Evolutionary conservation across 2,329 filamentous ascomycete genomes (phyloP).

Genomic region (Penicillium frequentans): DNA sequence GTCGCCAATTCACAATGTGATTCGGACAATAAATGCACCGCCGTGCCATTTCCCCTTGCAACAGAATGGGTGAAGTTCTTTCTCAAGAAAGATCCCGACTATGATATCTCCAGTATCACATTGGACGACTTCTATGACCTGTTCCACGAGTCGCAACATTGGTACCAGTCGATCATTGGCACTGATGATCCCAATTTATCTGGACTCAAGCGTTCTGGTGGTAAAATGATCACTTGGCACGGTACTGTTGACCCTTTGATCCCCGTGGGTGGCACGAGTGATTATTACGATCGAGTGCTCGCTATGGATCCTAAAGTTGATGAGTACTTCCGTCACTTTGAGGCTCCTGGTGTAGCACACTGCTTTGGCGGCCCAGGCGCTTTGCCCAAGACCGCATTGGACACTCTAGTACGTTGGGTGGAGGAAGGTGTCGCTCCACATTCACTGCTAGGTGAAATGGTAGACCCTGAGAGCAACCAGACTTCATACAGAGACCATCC

Average conservation of each 20-base stretch:
- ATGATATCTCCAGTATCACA: slow-evolving; percentile 30
- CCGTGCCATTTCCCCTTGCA: slow-evolving; percentile 29
- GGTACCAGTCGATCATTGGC: slow-evolving; percentile 38
- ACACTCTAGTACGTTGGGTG: not conserved
- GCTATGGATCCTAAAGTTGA: slow-evolving; percentile 22
- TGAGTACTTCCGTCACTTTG: slow-evolving; percentile 41
- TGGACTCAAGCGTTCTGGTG: slow-evolving; percentile 35
- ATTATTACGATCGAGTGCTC: slow-evolving; percentile 40
- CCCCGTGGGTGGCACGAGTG: slow-evolving; percentile 32
- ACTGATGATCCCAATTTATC: slow-evolving; percentile 40
- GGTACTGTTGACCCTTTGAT: slow-evolving; percentile 44
- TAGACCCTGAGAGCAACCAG: not conserved
- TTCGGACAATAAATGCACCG: slow-evolving; percentile 22
- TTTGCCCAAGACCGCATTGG: not conserved
- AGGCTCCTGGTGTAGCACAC: slow-evolving; percentile 41
- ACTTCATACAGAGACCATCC: not conserved
- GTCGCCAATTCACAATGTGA: slow-evolving; percentile 29
- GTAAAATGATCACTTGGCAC: slow-evolving; percentile 48
- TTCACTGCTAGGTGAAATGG: not conserved
- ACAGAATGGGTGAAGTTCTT: slow-evolving; percentile 37
- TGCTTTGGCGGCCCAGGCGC: slow-evolving; percentile 31
- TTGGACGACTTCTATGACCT: slow-evolving; percentile 22
- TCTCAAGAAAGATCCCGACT: slow-evolving; percentile 31
- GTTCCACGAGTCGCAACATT: slow-evolving; percentile 24
- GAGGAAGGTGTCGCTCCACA: not conserved